A percentile compares a stretch with the other conserved stretches of the same genome.
These are phyloP conservation scores for Aspergillus sp. DNA, from an alignment of 2,329 filamentous ascomycete genomes.

Conservation along the genomic window DNA sequence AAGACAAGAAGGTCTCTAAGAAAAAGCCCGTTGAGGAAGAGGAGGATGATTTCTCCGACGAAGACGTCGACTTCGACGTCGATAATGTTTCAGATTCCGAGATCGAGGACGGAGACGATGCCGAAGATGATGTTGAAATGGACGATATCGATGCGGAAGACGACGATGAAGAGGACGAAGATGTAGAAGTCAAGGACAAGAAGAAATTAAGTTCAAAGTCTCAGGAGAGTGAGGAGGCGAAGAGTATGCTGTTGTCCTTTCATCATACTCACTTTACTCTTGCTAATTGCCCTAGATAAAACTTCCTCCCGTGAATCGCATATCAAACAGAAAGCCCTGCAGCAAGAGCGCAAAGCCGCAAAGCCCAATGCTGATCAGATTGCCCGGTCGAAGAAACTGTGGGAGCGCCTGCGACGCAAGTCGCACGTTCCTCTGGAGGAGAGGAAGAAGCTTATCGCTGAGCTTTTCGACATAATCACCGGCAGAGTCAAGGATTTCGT, in stretches of 20 bases:
- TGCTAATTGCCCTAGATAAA: conserved; percentile 50
- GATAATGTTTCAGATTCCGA: conserved; percentile 50
- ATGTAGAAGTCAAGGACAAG: conserved; percentile 10
- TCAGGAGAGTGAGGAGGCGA: conserved; percentile 21
- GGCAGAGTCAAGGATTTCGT: conserved; percentile 93
- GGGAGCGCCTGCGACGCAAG: conserved; percentile 90
- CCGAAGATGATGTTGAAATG: conserved; percentile 49
- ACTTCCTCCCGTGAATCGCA: conserved; percentile 82
- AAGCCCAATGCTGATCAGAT: conserved; percentile 93
- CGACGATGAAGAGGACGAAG: conserved; percentile 23
- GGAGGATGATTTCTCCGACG: conserved; percentile 48
- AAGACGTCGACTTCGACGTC: conserved; percentile 57
- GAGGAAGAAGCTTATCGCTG: conserved; percentile 78
- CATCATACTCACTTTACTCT: not conserved
- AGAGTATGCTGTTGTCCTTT: conserved; percentile 25
- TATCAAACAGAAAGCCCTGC: conserved; percentile 85
- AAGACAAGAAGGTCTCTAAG: conserved; percentile 34
- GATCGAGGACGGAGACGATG: conserved; percentile 48
- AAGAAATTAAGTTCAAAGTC: conserved; percentile 19
- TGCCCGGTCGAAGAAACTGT: conserved; percentile 88
- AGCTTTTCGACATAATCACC: conserved; percentile 88
- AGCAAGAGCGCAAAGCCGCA: conserved; percentile 82
- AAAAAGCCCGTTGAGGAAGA: conserved; percentile 39
- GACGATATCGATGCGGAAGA: conserved; percentile 38
- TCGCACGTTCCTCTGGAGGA: conserved; percentile 90